phyloP scores from a whole-genome alignment of 2,329 filamentous ascomycete species.

The Xylaria hypoxylon region DNA sequence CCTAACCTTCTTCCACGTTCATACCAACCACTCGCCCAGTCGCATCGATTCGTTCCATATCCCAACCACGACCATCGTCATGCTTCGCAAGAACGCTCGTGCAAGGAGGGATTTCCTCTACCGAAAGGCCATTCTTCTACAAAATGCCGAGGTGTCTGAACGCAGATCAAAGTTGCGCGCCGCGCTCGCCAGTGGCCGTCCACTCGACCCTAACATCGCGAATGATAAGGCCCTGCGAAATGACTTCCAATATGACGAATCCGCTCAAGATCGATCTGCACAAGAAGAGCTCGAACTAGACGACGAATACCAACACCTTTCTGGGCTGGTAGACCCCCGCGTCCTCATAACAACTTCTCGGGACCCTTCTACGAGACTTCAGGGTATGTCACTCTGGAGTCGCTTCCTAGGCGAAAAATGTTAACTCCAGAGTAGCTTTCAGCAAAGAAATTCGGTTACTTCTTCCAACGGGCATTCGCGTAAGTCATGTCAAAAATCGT shows the following conservation, averaged over 20 bases:
- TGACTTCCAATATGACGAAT: conserved; percentile 95
- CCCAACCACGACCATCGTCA: conserved; percentile 47
- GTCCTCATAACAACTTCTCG: conserved; percentile 92
- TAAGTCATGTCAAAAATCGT: conserved; percentile 12
- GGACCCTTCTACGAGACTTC: conserved; percentile 83
- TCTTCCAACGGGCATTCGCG: conserved; percentile 82
- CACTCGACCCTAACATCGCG: conserved; percentile 82
- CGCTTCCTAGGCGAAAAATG: not conserved
- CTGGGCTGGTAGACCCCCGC: conserved; percentile 89
- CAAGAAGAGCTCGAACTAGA: conserved; percentile 81
- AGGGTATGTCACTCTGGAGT: conserved; percentile 22
- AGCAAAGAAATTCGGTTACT: conserved; percentile 89
- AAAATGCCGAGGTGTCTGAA: conserved; percentile 91
- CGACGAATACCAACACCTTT: conserved; percentile 90
- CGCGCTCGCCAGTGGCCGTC: conserved; percentile 89
- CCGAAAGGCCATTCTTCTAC: conserved; percentile 84
- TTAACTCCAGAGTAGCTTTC: conserved; percentile 61
- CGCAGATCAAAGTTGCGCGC: conserved; percentile 89
- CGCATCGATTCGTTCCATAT: conserved; percentile 12
- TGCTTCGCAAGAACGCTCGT: conserved; percentile 75
- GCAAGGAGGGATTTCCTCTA: conserved; percentile 89
- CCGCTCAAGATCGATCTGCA: conserved; percentile 72
- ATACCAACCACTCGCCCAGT: too few species aligned
- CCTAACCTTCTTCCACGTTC: not conserved
- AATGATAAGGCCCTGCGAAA: conserved; percentile 86